These are phyloP conservation scores for Salix brachista DNA, from an alignment of 345 rosid genomes.

Conservation along the genomic window DNA sequence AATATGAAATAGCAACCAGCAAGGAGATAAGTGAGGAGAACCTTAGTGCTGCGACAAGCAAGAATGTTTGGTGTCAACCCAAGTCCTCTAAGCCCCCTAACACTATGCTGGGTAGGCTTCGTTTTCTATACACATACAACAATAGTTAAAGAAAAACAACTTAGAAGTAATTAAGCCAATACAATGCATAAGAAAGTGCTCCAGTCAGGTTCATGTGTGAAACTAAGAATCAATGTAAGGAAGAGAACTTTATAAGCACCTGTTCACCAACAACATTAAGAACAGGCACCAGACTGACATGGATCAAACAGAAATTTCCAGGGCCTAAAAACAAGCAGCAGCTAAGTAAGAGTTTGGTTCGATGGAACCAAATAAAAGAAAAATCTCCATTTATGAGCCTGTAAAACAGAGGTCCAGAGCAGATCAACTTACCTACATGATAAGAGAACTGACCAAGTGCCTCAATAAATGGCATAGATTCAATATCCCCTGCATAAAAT, in stretches of 20 bases:
- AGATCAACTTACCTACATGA: conserved; percentile 66
- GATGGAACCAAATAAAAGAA: background rate
- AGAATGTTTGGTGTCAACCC: conserved; percentile 84
- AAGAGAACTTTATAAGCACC: conserved; percentile 33
- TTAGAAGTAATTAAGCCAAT: background rate
- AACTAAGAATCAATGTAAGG: background rate
- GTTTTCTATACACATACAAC: conserved; percentile 57
- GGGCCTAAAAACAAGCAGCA: conserved; percentile 48
- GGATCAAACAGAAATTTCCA: conserved; percentile 90
- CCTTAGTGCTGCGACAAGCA: conserved; percentile 92
- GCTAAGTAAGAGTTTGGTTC: background rate
- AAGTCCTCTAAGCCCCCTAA: conserved; percentile 73
- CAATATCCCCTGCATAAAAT: conserved; percentile 79
- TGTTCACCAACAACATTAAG: conserved; percentile 95
- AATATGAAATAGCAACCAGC: conserved; percentile 5
- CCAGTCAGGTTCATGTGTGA: background rate
- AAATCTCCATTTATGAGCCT: background rate
- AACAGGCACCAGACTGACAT: conserved; percentile 98
- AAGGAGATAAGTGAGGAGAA: conserved; percentile 13
- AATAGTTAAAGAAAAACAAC: background rate
- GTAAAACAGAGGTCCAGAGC: background rate
- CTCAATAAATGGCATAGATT: conserved; percentile 95
- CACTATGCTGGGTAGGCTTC: conserved; percentile 98
- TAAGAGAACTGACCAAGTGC: conserved; percentile 94
- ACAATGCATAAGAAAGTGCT: background rate